These are phyloP conservation scores for Phialophora chinensis DNA, from an alignment of 2,329 filamentous ascomycete species.

Conservation along the genomic window DNA sequence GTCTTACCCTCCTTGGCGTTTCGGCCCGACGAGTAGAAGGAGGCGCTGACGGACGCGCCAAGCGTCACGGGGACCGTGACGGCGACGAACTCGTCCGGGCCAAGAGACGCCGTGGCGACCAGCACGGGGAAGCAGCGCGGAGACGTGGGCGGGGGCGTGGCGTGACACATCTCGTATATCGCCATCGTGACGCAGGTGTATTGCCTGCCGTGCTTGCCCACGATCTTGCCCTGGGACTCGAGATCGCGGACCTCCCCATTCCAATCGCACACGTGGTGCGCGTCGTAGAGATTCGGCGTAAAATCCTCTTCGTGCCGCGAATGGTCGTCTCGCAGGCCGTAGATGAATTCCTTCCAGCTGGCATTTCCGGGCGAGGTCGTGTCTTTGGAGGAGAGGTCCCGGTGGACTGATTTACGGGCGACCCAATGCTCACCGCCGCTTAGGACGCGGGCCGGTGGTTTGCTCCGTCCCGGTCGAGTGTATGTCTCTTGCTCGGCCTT, in stretches of 20 bases:
- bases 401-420: conserved; percentile 49
- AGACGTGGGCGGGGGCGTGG: conserved; percentile 39
- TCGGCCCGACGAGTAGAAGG: conserved; percentile 41
- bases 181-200: conserved; percentile 28
- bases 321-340: conserved; percentile 47
- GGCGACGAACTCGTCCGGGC: conserved; percentile 40
- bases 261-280: conserved; percentile 41
- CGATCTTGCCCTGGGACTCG: conserved; percentile 15
- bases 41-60: conserved; percentile 24
- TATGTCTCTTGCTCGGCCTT: conserved; percentile 19
- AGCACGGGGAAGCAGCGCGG: conserved; percentile 43
- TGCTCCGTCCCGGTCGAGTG: conserved; percentile 22
- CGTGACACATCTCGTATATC: conserved; percentile 45
- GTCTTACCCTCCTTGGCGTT: conserved; percentile 40
- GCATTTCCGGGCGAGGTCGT: conserved; percentile 45
- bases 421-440: conserved; percentile 48
- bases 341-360: conserved; percentile 48
- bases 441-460: conserved; percentile 21
- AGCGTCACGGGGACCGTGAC: conserved; percentile 44
- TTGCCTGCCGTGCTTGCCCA: neutral
- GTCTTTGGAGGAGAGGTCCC: conserved; percentile 33
- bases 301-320: conserved; percentile 51
- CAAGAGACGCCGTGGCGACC: conserved; percentile 39
- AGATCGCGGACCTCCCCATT: conserved; percentile 32
- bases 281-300: conserved; percentile 47